Evolutionary conservation across 1,284 basidiomycete genomes (phyloP).

Genomic region (Puccinia coronata): DNA sequence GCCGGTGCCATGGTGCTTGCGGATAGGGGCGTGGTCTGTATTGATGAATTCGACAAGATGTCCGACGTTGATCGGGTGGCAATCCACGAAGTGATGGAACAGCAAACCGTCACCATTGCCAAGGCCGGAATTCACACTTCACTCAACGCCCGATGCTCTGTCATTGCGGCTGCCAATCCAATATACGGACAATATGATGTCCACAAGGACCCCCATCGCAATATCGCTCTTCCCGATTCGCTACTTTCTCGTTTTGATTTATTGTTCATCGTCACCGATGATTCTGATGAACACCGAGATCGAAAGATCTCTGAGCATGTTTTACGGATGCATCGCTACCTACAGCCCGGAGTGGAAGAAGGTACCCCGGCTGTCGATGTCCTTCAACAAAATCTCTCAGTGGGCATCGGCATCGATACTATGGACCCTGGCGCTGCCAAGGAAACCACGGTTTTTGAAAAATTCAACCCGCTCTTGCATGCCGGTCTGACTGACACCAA

Average conservation of each 20-base stretch:
- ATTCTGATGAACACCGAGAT: conserved; percentile 92
- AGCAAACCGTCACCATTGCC: conserved; percentile 93
- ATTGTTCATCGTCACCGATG: conserved; percentile 96
- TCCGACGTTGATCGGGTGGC: conserved; percentile 98
- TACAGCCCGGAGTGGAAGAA: conserved; percentile 94
- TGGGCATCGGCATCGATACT: conserved; percentile 66
- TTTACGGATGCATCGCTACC: conserved; percentile 92
- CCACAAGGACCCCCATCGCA: conserved; percentile 98
- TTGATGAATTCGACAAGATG: conserved; percentile 99
- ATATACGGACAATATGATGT: conserved; percentile 99
- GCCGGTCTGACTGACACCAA: conserved; percentile 72
- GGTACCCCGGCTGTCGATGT: conserved; percentile 80
- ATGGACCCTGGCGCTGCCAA: conserved; percentile 62
- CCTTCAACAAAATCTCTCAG: conserved; percentile 79
- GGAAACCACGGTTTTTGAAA: conserved; percentile 85
- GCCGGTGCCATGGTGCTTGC: conserved; percentile 99
- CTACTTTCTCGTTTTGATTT: conserved; percentile 98
- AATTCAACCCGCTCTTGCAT: conserved; percentile 93
- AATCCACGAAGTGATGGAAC: conserved; percentile 99
- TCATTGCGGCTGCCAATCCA: conserved; percentile 96
- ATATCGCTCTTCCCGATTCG: conserved; percentile 97
- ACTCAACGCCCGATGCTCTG: conserved; percentile 95
- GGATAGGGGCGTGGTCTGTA: conserved; percentile 98
- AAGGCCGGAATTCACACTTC: conserved; percentile 99
- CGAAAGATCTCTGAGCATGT: conserved; percentile 96